Evolutionary conservation across 2,329 filamentous ascomycete species (phyloP).

Genomic region (Arthroderma uncinatum): DNA sequence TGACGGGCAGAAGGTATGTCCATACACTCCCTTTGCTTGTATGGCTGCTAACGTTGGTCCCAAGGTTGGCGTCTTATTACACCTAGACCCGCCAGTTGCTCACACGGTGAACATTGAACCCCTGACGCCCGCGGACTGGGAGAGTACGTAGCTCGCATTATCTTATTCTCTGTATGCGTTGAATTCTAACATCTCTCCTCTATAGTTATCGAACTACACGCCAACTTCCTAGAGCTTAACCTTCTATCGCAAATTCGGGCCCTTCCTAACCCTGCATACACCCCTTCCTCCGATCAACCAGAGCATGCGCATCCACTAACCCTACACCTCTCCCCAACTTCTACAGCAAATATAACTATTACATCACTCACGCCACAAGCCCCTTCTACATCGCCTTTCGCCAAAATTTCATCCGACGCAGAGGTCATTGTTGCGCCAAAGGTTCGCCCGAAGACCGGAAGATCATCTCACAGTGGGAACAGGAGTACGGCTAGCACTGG

Average conservation of each 20-base stretch:
- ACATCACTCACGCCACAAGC: conserved; percentile 69
- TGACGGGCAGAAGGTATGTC: conserved; percentile 67
- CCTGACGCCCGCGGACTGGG: conserved; percentile 90
- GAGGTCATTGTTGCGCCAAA: conserved; percentile 98
- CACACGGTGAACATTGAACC: conserved; percentile 97
- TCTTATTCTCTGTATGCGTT: not conserved
- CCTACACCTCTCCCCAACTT: conserved; percentile 86
- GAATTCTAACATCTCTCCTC: conserved; percentile 4
- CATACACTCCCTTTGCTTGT: not conserved
- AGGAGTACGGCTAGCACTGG: conserved; percentile 71
- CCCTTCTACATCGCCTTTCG: conserved; percentile 60
- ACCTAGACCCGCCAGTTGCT: conserved; percentile 79
- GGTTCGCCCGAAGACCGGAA: conserved; percentile 58
- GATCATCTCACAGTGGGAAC: conserved; percentile 56
- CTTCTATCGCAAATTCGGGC: conserved; percentile 86
- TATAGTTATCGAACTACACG: conserved; percentile 81
- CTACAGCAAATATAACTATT: conserved; percentile 82
- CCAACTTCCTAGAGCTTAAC: conserved; percentile 89
- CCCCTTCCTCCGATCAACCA: conserved; percentile 36
- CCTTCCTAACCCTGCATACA: conserved; percentile 69
- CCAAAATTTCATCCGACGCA: conserved; percentile 84
- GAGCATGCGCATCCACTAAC: conserved; percentile 66
- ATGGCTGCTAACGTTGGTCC: conserved; percentile 18
- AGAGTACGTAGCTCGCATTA: conserved; percentile 45
- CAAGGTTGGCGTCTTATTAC: conserved; percentile 54